Evolutionary conservation across 257 asterid genomes (phyloP).

Genomic region (Petunia axillaris): DNA sequence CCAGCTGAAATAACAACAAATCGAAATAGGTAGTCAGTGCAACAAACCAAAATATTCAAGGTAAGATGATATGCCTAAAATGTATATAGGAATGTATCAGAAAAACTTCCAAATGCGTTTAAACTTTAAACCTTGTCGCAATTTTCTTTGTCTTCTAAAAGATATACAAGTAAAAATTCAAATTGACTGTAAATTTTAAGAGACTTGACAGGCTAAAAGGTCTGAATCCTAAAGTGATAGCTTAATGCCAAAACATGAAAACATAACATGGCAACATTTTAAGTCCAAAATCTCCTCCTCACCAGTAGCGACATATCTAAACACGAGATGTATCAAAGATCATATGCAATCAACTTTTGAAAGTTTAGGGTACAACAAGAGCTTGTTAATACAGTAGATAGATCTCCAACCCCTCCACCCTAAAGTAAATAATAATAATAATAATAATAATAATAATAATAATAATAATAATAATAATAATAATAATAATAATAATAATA

Average conservation of each 20-base stretch:
- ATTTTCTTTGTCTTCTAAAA: not conserved
- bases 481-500: not conserved
- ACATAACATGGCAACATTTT: not conserved
- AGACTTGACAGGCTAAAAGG: not conserved
- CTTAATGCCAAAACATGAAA: not conserved
- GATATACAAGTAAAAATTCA: not conserved
- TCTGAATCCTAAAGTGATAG: not conserved
- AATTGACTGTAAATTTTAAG: not conserved
- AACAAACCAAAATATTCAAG: not conserved
- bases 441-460: slow-evolving; percentile 2
- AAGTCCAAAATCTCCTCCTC: slow-evolving; percentile 3
- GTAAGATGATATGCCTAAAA: not conserved
- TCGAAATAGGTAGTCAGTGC: not conserved
- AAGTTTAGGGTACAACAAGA: not conserved
- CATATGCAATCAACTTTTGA: not conserved
- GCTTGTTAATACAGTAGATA: not conserved
- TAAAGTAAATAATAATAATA: not conserved
- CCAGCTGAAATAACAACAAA: slow-evolving; percentile 54
- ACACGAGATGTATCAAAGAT: not conserved
- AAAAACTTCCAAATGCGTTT: not conserved
- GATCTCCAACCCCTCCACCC: not conserved
- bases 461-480: not conserved
- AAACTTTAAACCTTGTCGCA: not conserved
- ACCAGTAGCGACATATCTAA: not conserved
- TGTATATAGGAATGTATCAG: not conserved